Conservation (phyloP, 768 basidiomycete species). For the Tricholoma bakamatsutake region DNA sequence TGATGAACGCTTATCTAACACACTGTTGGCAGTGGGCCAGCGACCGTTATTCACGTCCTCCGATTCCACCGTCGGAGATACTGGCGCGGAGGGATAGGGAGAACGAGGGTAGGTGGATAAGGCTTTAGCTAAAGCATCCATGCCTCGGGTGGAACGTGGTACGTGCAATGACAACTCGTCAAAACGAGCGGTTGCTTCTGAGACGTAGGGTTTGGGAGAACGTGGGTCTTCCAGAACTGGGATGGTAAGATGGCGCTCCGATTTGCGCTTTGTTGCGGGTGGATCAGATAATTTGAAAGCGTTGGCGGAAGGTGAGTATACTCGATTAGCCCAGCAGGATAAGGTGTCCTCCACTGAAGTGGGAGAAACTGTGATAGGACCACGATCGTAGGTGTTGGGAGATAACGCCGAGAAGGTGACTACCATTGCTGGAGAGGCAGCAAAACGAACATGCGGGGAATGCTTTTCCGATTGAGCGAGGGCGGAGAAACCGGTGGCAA, state of each 20-base stretch:
- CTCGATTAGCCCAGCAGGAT: slow-evolving; percentile 49
- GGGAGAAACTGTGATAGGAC: slow-evolving; percentile 53
- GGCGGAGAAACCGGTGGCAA: slow-evolving; percentile 27
- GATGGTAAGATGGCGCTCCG: slow-evolving; percentile 1
- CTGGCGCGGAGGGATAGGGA: slow-evolving; percentile 27
- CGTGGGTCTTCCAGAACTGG: slow-evolving; percentile 32
- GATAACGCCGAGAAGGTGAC: slow-evolving; percentile 56
- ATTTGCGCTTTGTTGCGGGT: slow-evolving; percentile 16
- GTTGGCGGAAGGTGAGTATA: slow-evolving; percentile 27
- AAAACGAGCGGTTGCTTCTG: slow-evolving; percentile 8
- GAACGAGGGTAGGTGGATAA: slow-evolving; percentile 34
- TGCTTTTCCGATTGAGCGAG: slow-evolving; percentile 25
- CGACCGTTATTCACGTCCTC: slow-evolving; percentile 12
- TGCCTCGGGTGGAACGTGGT: slow-evolving; percentile 13
- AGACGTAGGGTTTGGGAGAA: slow-evolving; percentile 28
- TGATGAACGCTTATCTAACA: neutral
- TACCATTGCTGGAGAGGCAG: slow-evolving; percentile 51
- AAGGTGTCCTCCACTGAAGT: slow-evolving; percentile 49
- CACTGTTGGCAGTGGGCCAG: slow-evolving; percentile 2
- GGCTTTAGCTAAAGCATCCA: slow-evolving; percentile 21
- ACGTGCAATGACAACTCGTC: slow-evolving; percentile 8
- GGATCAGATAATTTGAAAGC: slow-evolving; percentile 30
- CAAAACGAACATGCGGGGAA: slow-evolving; percentile 61
- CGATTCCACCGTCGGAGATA: slow-evolving; percentile 6
- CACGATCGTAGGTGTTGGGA: slow-evolving; percentile 55